phyloP scores from a whole-genome alignment of 2,329 filamentous ascomycete genomes.

The Diaporthe helianthi region DNA sequence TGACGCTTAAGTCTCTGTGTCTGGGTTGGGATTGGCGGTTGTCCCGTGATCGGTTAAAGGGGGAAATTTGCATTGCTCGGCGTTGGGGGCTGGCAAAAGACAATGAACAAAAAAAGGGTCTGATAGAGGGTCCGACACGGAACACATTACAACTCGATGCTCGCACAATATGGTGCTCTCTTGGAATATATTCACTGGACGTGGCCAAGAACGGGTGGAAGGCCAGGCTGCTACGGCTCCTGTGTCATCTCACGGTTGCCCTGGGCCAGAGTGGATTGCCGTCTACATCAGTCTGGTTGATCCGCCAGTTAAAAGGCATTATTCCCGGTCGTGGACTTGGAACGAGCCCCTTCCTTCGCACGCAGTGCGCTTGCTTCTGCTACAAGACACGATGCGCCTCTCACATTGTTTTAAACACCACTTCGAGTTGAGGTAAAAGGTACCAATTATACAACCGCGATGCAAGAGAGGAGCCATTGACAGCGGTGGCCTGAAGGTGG shows the following conservation, averaged over 20 bases:
- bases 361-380: not conserved
- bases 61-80: conserved; percentile 17
- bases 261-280: no score
- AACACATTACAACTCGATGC: not conserved
- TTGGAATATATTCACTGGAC: not conserved
- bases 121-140: not conserved
- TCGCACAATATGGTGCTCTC: not conserved
- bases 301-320: not conserved
- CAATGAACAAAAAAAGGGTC: not conserved
- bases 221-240: not conserved
- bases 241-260: not conserved
- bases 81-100: conserved; percentile 30
- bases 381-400: not conserved
- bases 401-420: not conserved
- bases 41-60: conserved; percentile 35
- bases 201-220: not conserved
- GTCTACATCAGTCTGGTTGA: not conserved
- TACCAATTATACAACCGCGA: not conserved
- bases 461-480: not conserved
- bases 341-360: no score
- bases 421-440: no score
- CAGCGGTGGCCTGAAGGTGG: not conserved
- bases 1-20: not conserved
- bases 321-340: not conserved
- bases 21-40: not conserved